Conservation (phyloP, 2,329 filamentous ascomycete genomes). For the Xylaria sp. region DNA sequence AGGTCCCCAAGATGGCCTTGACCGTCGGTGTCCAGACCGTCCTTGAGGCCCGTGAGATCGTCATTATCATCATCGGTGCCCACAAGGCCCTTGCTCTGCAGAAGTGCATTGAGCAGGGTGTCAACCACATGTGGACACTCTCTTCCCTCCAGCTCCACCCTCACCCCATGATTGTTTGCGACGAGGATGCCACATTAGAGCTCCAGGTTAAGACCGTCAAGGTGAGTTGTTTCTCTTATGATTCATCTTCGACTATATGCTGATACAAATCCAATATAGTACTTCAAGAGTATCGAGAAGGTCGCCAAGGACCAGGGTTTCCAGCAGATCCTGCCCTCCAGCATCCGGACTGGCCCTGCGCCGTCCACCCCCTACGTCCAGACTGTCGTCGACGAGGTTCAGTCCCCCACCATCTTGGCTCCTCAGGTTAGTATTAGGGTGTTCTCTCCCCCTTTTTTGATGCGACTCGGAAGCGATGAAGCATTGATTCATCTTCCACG, state of each 20-base stretch:
- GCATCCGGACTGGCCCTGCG: conserved; percentile 47
- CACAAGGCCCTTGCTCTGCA: conserved; percentile 77
- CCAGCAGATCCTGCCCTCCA: conserved; percentile 53
- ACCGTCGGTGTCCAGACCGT: conserved; percentile 83
- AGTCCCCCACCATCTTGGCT: conserved; percentile 42
- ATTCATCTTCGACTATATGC: not conserved
- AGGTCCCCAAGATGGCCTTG: conserved; percentile 75
- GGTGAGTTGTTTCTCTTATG: conserved; percentile 33
- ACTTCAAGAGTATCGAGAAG: conserved; percentile 67
- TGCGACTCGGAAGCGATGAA: not conserved
- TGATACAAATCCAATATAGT: conserved; percentile 36
- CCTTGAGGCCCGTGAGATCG: conserved; percentile 73
- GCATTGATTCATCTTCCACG: not conserved
- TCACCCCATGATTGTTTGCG: conserved; percentile 75
- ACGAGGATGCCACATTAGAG: conserved; percentile 72
- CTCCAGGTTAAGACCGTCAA: conserved; percentile 69
- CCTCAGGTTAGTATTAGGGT: conserved; percentile 39
- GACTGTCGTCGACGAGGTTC: conserved; percentile 39
- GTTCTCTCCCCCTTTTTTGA: not conserved
- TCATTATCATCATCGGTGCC: conserved; percentile 75
- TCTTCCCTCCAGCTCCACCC: conserved; percentile 75
- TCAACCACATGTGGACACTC: conserved; percentile 90
- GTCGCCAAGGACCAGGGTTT: conserved; percentile 53
- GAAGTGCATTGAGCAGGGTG: conserved; percentile 72
- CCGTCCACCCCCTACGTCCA: conserved; percentile 35